A percentile compares a stretch with the other conserved stretches of the same genome.
These are phyloP conservation scores for Aschersonia sp. DNA, from an alignment of 2,329 filamentous ascomycete genomes.

Conservation along the genomic window DNA sequence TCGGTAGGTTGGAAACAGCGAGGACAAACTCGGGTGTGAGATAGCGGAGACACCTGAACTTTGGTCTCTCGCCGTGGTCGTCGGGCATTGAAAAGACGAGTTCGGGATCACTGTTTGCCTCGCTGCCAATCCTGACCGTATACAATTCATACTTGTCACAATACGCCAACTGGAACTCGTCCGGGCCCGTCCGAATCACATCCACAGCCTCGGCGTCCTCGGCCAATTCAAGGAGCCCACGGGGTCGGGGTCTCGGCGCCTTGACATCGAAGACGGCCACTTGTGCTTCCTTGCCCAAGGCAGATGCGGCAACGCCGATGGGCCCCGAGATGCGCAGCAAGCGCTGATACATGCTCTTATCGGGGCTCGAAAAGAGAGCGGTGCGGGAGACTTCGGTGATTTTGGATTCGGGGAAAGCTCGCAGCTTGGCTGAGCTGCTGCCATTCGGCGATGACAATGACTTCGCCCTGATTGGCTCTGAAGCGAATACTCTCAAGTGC, in stretches of 20 bases:
- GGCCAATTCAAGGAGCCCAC: slow-evolving; percentile 33
- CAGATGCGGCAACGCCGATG: slow-evolving; percentile 66
- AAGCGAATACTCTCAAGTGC: slow-evolving; percentile 65
- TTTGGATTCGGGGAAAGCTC: slow-evolving; percentile 14
- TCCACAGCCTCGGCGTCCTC: slow-evolving; percentile 57
- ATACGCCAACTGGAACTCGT: slow-evolving; percentile 60
- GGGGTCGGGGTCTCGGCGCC: slow-evolving; percentile 29
- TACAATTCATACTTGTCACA: slow-evolving; percentile 65
- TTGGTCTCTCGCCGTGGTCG: slow-evolving; percentile 30
- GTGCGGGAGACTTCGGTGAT: slow-evolving; percentile 38
- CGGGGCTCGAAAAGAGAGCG: slow-evolving; percentile 33
- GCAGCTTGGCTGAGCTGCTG: slow-evolving; percentile 6
- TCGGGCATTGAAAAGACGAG: slow-evolving; percentile 42
- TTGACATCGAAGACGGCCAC: slow-evolving; percentile 61
- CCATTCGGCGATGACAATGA: slow-evolving; percentile 14
- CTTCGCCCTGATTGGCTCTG: slow-evolving; percentile 26
- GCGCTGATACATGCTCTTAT: slow-evolving; percentile 43
- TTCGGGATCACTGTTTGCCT: slow-evolving; percentile 30
- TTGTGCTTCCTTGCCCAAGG: slow-evolving; percentile 60
- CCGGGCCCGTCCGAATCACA: slow-evolving; percentile 43
- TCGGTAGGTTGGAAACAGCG: slow-evolving; percentile 43
- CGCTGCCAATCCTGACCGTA: slow-evolving; percentile 42
- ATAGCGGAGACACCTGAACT: slow-evolving; percentile 44
- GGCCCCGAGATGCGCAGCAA: slow-evolving; percentile 44
- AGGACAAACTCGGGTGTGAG: slow-evolving; percentile 42